Base-by-base conservation (phyloP, 1,284 basidiomycete species). In the Ustilago nuda region DNA sequence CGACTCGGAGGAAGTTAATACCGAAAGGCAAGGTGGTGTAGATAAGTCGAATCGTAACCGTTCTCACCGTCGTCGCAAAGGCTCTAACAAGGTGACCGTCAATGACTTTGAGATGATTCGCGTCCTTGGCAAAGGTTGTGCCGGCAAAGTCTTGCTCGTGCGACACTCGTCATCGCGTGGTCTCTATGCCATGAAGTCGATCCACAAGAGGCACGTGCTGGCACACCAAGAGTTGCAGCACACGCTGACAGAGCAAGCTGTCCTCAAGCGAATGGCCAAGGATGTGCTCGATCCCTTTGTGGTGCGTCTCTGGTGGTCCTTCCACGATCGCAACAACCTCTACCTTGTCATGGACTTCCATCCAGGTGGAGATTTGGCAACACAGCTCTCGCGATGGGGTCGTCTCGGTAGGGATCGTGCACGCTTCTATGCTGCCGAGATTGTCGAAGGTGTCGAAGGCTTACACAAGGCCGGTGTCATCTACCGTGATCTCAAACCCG, bases 381-480 rank as follows among this genome's bases (percentile, higher is more conserved):
- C 75, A 56, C 65, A 83, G 76, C 72, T 94, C 92, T 60, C 90
- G 93, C 70, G 97, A 94, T 12, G 95, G 94, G 57, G 98, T 94
- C 86, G 98, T 94, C 87, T 90, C 98, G 36, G 88, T 93, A 48
- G 97, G 97, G 88, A 98, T 74, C 94, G 94, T 41, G 93, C 96
- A 35, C 90, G 94, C 69, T 99, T 99, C 88, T 99, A 99, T 86
- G 97, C 97, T 59, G 96, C 97, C 73, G 97, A 99, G 88, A 97
- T 99, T 54, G 93, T 94, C 61, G 96, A 97, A 48, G 97, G 97
- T 32, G 88, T 99, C 82, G 97, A 99, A 88, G 99, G 99, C 86
- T 89, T 99, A 41, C 97, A 99, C 89, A 90, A 98, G 69, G 98
- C 98, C 91, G 97, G 97, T 37, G 99, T 97, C 88, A 98, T 99